Evolutionary conservation across 179 eudicot genomes (phyloP), one percentile per base, ranked within the genome.

Genomic region (Heliamphora pulchella): DNA sequence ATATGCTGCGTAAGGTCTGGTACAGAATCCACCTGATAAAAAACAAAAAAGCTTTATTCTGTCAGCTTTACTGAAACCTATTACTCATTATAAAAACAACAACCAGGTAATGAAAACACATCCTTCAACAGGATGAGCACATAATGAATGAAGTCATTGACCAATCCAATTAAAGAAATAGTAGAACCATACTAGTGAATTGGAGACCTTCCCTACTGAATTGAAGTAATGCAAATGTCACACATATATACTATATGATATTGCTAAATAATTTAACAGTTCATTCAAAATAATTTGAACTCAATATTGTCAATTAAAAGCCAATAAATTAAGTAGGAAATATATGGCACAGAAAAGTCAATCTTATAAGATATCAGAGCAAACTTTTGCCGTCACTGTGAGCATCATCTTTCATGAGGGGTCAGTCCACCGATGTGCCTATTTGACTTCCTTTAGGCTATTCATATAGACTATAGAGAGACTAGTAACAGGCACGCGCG

Each of bases 1-100:
- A 95, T 90, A 73, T 91, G 96, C 86, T 93, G 89, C n/a, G 82
- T 78, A 76, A 95, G 98, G 81, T 93, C 98, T 69, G 97, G 97
- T 73, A 93, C 97, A 75, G 98, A 87, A 84, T 91, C 95, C 73
- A 93, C 95, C 98, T 94, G 89, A 83, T 47, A 81, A 71, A 84
- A 71, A 55, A 43, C 14, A 75, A 71, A 79, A 79, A 65, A 74
- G 43, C 9, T 50, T 51, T 39, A 72, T 70, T 64, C 74, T 64
- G 51, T 71, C 78, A 78, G 77, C 73, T 58, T 71, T 41, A 50
- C n/a, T 4, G 17, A 18, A 74, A 80, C 15, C 68, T 54, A 66
- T 17, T 20, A 65, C 15, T 15, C 2, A 6, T 10, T 18, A n/a
- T 64, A 31, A 77, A 14, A 15, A 48, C 50, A 69, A 79, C 44